A percentile compares a stretch with the other conserved stretches of the same genome.
Evolutionary conservation across 2,329 filamentous ascomycete species (phyloP).

Genomic region (Alternaria dauci): DNA sequence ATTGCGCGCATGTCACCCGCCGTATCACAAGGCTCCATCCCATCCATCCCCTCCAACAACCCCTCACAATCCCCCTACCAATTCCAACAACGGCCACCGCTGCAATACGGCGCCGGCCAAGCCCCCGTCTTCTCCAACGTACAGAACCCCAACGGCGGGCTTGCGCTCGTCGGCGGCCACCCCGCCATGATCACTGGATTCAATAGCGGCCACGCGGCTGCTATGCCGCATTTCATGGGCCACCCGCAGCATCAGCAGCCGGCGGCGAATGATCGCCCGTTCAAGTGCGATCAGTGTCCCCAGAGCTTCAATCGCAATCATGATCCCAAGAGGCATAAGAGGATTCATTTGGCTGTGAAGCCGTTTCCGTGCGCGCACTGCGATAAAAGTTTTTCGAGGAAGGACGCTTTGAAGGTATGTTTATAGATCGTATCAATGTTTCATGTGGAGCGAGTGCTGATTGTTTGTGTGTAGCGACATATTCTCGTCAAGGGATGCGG

Average conservation of each 20-base stretch:
- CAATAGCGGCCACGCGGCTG: slow-evolving; percentile 68
- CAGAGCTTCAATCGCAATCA: slow-evolving; percentile 97
- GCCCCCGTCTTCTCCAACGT: slow-evolving; percentile 81
- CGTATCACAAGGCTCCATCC: slow-evolving; percentile 54
- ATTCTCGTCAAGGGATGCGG: slow-evolving; percentile 74
- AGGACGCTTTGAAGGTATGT: slow-evolving; percentile 94
- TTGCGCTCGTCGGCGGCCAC: slow-evolving; percentile 73
- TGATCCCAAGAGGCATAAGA: slow-evolving; percentile 93
- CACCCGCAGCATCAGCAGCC: slow-evolving; percentile 62
- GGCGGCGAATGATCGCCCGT: slow-evolving; percentile 79
- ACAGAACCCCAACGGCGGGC: slow-evolving; percentile 74
- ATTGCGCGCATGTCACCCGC: slow-evolving; percentile 63
- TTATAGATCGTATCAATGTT: no score
- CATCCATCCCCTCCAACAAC: slow-evolving; percentile 59
- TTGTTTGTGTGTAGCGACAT: slow-evolving; percentile 60
- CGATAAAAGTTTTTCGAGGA: slow-evolving; percentile 95
- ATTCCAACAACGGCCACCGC: slow-evolving; percentile 57
- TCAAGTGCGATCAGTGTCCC: slow-evolving; percentile 91
- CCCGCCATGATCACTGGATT: slow-evolving; percentile 65
- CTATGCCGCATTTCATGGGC: slow-evolving; percentile 69
- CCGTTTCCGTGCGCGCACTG: slow-evolving; percentile 91
- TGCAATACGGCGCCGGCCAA: slow-evolving; percentile 57
- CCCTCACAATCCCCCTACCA: slow-evolving; percentile 55
- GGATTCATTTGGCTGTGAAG: slow-evolving; percentile 94
- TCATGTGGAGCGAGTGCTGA: no score